Evolutionary conservation across 73 alveolate species (phyloP).

Genomic region (Durusdinium trenchii): DNA sequence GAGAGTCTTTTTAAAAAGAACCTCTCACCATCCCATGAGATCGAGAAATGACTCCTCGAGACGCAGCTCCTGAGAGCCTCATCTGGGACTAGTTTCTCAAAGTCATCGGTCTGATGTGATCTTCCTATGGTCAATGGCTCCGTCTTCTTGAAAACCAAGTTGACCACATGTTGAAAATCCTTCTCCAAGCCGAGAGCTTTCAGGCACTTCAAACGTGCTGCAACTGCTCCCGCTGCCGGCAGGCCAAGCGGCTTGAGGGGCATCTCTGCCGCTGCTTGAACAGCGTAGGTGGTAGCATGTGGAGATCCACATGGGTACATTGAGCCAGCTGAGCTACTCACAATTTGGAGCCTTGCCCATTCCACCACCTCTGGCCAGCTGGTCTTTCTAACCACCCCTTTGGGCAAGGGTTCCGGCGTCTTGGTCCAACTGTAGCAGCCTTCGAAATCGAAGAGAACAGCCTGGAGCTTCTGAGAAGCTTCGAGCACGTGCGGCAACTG

Average conservation of each 20-base stretch:
- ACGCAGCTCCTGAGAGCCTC: slow-evolving; percentile 68
- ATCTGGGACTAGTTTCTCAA: slow-evolving; percentile 58
- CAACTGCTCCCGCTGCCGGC: background rate
- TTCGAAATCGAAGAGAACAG: slow-evolving; percentile 26
- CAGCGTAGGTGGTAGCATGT: background rate
- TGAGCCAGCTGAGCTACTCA: background rate
- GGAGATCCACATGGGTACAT: background rate
- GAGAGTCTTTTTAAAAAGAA: slow-evolving; percentile 44
- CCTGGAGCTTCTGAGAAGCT: slow-evolving; percentile 23
- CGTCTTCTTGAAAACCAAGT: slow-evolving; percentile 6
- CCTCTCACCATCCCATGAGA: slow-evolving; percentile 53
- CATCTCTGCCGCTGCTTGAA: background rate
- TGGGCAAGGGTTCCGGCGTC: slow-evolving; percentile 28
- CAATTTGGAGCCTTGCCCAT: background rate
- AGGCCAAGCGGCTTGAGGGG: too few species aligned
- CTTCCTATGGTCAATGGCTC: slow-evolving; percentile 63
- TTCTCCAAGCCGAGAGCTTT: slow-evolving; percentile 43
- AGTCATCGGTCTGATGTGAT: slow-evolving; percentile 68
- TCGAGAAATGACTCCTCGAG: slow-evolving; percentile 57
- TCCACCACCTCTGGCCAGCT: slow-evolving; percentile 63
- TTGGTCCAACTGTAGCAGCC: slow-evolving; percentile 30
- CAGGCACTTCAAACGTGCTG: background rate
- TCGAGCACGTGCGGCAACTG: slow-evolving; percentile 46
- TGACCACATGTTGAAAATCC: background rate
- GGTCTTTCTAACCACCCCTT: slow-evolving; percentile 13